Evolutionary conservation across 371 early-diverging fungal species (phyloP).

Genomic region (Haplosporangium sp.): DNA sequence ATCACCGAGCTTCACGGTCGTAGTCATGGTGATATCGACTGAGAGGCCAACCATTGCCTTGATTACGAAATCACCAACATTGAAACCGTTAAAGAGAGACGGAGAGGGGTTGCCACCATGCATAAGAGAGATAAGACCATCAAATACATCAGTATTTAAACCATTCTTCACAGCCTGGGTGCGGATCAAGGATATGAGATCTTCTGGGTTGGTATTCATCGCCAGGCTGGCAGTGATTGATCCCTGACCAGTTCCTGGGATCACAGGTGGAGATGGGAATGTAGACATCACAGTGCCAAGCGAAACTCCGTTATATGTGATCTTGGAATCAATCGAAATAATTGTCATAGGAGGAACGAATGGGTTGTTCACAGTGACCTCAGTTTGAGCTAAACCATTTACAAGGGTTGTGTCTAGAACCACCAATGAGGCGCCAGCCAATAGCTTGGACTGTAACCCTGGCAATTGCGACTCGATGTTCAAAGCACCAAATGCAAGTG

Average conservation of each 20-base stretch:
- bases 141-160: slow-evolving; percentile 60
- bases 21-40: slow-evolving; percentile 64
- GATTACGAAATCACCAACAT: slow-evolving; percentile 60
- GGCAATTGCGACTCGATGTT: slow-evolving; percentile 62
- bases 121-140: slow-evolving; percentile 63
- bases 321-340: slow-evolving; percentile 59
- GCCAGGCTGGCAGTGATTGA: slow-evolving; percentile 39
- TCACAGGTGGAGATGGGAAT: slow-evolving; percentile 45
- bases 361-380: slow-evolving; percentile 66
- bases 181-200: slow-evolving; percentile 56
- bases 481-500: slow-evolving; percentile 59
- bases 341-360: slow-evolving; percentile 65
- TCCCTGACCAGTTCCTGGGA: slow-evolving; percentile 45
- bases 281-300: slow-evolving; percentile 64
- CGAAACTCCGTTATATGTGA: slow-evolving; percentile 61
- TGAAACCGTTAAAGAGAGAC: slow-evolving; percentile 59
- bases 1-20: slow-evolving; percentile 63
- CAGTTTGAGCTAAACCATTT: slow-evolving; percentile 59
- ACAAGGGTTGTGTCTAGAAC: slow-evolving; percentile 58
- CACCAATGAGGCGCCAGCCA: slow-evolving; percentile 60
- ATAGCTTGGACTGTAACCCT: slow-evolving; percentile 59
- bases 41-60: slow-evolving; percentile 63
- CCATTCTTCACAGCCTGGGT: slow-evolving; percentile 60
- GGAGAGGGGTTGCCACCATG: slow-evolving; percentile 55
- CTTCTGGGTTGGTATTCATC: slow-evolving; percentile 50